Percentiles rank a stretch among this genome's conserved stretches.
Evolutionary conservation across 257 asterid species (phyloP).

Genomic region (Nicotiana sylvestris): DNA sequence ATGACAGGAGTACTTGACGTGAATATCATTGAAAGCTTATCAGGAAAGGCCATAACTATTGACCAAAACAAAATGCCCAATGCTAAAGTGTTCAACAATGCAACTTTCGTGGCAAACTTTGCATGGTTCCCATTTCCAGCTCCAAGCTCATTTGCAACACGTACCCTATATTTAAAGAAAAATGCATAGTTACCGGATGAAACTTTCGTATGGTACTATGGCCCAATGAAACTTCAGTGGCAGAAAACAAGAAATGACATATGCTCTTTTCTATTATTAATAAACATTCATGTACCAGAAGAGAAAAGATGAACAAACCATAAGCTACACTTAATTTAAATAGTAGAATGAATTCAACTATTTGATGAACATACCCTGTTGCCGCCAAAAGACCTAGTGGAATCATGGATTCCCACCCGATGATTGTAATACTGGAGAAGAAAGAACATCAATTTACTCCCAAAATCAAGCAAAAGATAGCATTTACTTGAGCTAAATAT

Average conservation of each 20-base stretch:
- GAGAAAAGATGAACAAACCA: neutral
- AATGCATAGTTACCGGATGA: neutral
- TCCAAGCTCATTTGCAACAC: slow-evolving; percentile 65
- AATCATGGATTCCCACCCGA: slow-evolving; percentile 63
- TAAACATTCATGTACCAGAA: neutral
- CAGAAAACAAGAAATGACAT: neutral
- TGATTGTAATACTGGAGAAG: slow-evolving; percentile 41
- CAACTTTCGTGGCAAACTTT: slow-evolving; percentile 39
- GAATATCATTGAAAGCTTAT: slow-evolving; percentile 44
- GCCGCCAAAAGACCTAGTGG: slow-evolving; percentile 65
- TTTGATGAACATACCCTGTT: slow-evolving; percentile 42
- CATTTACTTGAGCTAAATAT: neutral
- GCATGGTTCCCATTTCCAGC: slow-evolving; percentile 49
- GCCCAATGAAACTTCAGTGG: neutral
- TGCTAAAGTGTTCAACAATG: slow-evolving; percentile 37
- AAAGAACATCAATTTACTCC: neutral
- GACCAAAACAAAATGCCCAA: slow-evolving; percentile 36
- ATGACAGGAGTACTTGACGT: slow-evolving; percentile 47
- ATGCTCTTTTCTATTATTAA: neutral
- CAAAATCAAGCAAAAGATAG: neutral
- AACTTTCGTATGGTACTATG: neutral
- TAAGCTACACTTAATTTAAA: neutral
- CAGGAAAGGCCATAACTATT: slow-evolving; percentile 35
- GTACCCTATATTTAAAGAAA: slow-evolving; percentile 35
- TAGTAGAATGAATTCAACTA: neutral